A percentile compares a stretch with the other conserved stretches of the same genome.
phyloP scores from a whole-genome alignment of 2,329 filamentous ascomycete genomes.

The Monilinia fructicola region DNA sequence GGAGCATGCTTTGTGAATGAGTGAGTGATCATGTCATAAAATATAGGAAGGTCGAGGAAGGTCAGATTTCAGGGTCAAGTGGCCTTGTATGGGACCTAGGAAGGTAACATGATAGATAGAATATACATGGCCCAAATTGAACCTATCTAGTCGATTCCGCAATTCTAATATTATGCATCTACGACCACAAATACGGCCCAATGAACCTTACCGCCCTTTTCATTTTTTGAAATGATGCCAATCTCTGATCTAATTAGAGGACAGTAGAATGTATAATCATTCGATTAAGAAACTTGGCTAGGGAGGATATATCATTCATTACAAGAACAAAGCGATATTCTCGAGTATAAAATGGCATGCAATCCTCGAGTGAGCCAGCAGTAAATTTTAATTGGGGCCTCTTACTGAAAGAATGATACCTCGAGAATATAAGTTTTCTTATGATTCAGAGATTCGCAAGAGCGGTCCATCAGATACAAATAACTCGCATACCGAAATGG shows the following conservation, averaged over 20 bases:
- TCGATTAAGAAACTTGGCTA: background rate
- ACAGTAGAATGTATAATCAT: background rate
- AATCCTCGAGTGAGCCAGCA: background rate
- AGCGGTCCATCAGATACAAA: too few species aligned
- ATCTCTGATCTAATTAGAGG: background rate
- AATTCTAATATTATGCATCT: background rate
- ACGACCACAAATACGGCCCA: background rate
- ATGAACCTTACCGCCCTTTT: background rate
- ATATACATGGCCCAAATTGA: background rate
- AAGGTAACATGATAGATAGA: background rate
- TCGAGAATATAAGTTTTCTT: too few species aligned
- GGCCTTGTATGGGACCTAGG: background rate
- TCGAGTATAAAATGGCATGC: background rate
- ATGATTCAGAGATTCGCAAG: too few species aligned
- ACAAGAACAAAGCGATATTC: background rate
- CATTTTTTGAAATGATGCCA: background rate
- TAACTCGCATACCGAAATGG: too few species aligned
- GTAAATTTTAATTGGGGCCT: background rate
- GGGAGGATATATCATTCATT: background rate
- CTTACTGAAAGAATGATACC: too few species aligned
- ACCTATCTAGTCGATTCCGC: background rate
- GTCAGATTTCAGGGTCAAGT: background rate
- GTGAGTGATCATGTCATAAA: constrained; percentile 14
- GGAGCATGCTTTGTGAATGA: background rate
- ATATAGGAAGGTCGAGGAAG: background rate